A percentile compares a stretch with the other conserved stretches of the same genome.
Conservation (phyloP, 805 yeast genomes). For the Metschnikowia vanudenii region DNA sequence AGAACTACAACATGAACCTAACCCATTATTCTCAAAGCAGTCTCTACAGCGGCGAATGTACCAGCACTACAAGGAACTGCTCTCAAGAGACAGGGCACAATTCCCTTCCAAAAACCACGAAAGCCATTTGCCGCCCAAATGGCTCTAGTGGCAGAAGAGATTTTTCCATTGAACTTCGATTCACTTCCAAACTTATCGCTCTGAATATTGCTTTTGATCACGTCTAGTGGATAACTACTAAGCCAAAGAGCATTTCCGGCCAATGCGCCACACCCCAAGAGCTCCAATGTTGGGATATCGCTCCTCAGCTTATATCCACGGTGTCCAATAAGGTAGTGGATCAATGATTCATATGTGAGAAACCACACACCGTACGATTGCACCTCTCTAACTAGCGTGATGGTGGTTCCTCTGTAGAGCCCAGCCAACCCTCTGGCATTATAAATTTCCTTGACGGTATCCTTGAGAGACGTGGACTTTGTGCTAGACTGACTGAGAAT, state of each 20-base stretch:
- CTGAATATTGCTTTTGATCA: constrained; percentile 48
- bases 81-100: constrained; percentile 56
- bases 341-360: constrained; percentile 57
- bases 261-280: constrained; percentile 56
- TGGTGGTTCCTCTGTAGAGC: constrained; percentile 51
- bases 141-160: constrained; percentile 33
- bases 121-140: constrained; percentile 45
- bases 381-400: constrained; percentile 58
- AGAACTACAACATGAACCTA: constrained; percentile 16
- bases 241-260: constrained; percentile 73
- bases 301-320: constrained; percentile 41
- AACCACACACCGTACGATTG: constrained; percentile 81
- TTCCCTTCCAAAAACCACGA: constrained; percentile 61
- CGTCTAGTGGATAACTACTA: constrained; percentile 53
- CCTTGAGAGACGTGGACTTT: constrained; percentile 23
- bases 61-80: constrained; percentile 71
- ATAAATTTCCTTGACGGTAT: constrained; percentile 44
- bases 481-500: constrained; percentile 57
- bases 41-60: constrained; percentile 74
- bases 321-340: constrained; percentile 36
- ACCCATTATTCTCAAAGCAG: constrained; percentile 57
- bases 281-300: constrained; percentile 53
- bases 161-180: constrained; percentile 44
- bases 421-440: constrained; percentile 47
- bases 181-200: constrained; percentile 50